These are phyloP conservation scores for Tulasnella sp. DNA, from an alignment of 768 basidiomycete species.

Conservation along the genomic window DNA sequence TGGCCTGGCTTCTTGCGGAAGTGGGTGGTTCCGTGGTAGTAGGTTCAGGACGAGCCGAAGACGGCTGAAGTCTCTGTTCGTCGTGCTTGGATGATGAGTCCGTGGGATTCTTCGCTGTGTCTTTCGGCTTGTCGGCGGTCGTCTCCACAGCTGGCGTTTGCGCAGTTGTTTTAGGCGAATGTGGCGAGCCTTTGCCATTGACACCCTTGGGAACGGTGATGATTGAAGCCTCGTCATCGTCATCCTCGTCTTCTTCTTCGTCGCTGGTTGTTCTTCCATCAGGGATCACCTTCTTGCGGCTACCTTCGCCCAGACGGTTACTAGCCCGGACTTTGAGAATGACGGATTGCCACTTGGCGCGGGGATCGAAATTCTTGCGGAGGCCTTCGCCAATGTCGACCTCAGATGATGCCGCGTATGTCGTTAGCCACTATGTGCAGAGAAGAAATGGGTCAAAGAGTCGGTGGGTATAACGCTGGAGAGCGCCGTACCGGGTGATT, in stretches of 20 bases:
- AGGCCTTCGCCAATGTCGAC: constrained; percentile 62
- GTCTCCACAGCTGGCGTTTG: neutral
- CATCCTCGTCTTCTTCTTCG: constrained; percentile 4
- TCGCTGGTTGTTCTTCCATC: constrained; percentile 14
- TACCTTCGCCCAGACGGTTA: neutral
- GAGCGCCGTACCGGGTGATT: constrained; percentile 42
- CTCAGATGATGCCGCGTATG: constrained; percentile 49
- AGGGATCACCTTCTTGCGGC: neutral
- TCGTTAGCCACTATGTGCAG: constrained; percentile 56
- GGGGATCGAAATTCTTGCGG: constrained; percentile 71
- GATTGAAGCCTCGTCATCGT: neutral
- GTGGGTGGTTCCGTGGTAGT: neutral
- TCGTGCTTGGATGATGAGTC: neutral
- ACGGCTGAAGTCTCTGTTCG: neutral
- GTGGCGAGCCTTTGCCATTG: neutral
- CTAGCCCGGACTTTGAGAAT: constrained; percentile 41
- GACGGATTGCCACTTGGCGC: constrained; percentile 58
- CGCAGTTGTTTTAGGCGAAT: neutral
- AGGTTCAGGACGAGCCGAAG: neutral
- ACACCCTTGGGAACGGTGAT: neutral
- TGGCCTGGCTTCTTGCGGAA: neutral
- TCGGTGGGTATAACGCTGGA: neutral
- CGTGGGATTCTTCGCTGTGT: neutral
- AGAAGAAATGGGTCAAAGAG: neutral
- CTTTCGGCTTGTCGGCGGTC: neutral